Conservation (phyloP, 129 eudicot genomes). For the Flaveria trinervia region DNA sequence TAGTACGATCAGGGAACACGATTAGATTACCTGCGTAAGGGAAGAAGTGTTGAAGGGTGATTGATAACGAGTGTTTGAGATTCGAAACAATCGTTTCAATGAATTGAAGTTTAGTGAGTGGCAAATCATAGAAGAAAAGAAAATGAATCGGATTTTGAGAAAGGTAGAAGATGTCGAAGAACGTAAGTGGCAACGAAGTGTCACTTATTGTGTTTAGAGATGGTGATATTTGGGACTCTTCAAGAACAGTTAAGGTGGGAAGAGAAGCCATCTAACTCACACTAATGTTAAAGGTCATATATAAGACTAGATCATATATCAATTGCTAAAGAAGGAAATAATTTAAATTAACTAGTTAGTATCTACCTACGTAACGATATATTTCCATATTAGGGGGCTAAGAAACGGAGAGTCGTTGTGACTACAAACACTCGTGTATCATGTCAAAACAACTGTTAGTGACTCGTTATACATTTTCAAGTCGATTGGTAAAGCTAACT, state of each 20-base stretch:
- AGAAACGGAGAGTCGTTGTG: no score
- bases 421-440: no score
- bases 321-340: no score
- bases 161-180: background rate
- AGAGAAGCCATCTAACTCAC: background rate
- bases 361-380: no score
- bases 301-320: no score
- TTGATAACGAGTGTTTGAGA: slow-evolving; percentile 11
- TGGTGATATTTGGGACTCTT: background rate
- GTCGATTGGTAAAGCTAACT: no score
- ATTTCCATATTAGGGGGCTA: no score
- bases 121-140: background rate
- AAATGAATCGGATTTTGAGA: background rate
- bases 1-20: background rate
- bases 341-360: no score
- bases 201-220: background rate
- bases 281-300: no score
- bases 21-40: slow-evolving; percentile 5
- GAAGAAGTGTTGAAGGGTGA: slow-evolving; percentile 9
- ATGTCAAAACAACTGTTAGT: no score
- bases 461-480: no score
- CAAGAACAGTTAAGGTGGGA: slow-evolving; percentile 8
- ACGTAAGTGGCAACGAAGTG: background rate
- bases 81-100: background rate
- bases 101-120: background rate